Conservation (phyloP, 208 protist genomes). For the Herpetomonas tarakana region DNA sequence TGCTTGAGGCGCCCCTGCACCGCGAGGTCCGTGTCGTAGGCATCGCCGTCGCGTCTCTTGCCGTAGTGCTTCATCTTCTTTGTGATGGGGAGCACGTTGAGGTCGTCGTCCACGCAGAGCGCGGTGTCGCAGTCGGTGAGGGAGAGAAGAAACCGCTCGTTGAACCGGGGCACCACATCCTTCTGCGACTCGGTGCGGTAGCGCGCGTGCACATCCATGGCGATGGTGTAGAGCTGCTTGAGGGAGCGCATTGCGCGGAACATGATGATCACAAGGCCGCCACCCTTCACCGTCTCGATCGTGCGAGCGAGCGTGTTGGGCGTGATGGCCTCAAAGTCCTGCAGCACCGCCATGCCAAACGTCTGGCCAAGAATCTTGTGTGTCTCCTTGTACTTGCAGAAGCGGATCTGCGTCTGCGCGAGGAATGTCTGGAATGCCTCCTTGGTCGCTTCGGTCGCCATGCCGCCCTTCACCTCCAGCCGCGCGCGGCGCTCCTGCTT, state of each 20-base stretch:
- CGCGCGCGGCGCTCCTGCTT: conserved; percentile 95
- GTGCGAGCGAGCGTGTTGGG: conserved; percentile 99
- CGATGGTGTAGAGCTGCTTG: conserved; percentile 97
- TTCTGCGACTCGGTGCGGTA: conserved; percentile 84
- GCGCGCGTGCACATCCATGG: conserved; percentile 99
- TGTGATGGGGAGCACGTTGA: conserved; percentile 98
- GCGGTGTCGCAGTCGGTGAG: conserved; percentile 93
- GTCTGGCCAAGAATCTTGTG: conserved; percentile 99
- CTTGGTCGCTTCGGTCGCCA: conserved; percentile 92
- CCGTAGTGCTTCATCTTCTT: conserved; percentile 67
- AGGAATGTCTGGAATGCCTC: conserved; percentile 99
- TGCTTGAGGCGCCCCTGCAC: conserved; percentile 76
- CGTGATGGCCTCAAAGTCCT: conserved; percentile 99
- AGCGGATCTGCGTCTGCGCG: conserved; percentile 97
- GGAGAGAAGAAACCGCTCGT: conserved; percentile 99
- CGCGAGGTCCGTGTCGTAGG: conserved; percentile 64
- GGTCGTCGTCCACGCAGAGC: conserved; percentile 98
- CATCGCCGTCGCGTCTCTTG: conserved; percentile 17
- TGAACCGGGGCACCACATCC: conserved; percentile 97
- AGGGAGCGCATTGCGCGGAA: conserved; percentile 96
- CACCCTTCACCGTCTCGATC: conserved; percentile 99
- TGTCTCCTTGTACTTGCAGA: conserved; percentile 98
- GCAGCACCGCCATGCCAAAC: conserved; percentile 98
- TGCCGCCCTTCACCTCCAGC: conserved; percentile 92
- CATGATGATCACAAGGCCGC: conserved; percentile 98